These are phyloP conservation scores for Phoma sp. DNA, from an alignment of 2,329 filamentous ascomycete genomes.

Conservation along the genomic window DNA sequence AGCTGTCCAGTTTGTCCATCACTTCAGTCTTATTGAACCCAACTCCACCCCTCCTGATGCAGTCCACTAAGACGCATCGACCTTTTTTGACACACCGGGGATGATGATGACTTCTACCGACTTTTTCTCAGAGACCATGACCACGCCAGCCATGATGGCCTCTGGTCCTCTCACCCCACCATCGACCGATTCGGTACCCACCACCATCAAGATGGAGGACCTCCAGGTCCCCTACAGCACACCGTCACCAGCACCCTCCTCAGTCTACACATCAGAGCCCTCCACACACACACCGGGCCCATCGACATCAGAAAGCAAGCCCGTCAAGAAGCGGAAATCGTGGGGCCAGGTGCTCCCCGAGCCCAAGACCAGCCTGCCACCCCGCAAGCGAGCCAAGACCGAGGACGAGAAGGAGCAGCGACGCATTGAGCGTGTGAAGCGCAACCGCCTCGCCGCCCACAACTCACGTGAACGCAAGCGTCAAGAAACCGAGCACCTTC, in stretches of 20 bases:
- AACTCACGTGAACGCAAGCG: conserved; percentile 95
- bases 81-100: conserved; percentile 34
- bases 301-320: conserved; percentile 57
- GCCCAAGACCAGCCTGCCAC: conserved; percentile 94
- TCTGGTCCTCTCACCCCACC: conserved; percentile 32
- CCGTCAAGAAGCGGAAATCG: conserved; percentile 92
- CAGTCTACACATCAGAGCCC: conserved; percentile 25
- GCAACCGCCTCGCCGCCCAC: conserved; percentile 94
- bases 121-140: conserved; percentile 32
- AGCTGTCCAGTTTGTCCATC: conserved; percentile 35
- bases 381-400: conserved; percentile 96
- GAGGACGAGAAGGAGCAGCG: conserved; percentile 99
- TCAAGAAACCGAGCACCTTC: conserved; percentile 84
- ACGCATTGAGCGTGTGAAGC: conserved; percentile 93
- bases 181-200: conserved; percentile 30
- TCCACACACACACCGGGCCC: conserved; percentile 27
- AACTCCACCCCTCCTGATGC: conserved; percentile 42
- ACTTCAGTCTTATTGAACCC: conserved; percentile 34
- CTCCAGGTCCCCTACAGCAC: conserved; percentile 39
- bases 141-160: conserved; percentile 33
- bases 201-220: conserved; percentile 53
- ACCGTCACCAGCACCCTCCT: conserved; percentile 29
- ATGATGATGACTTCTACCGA: conserved; percentile 38
- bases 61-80: conserved; percentile 36
- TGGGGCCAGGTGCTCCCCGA: conserved; percentile 98